Evolutionary conservation across 768 basidiomycete genomes (phyloP).

Genomic region (Phaeolepiota aurea): DNA sequence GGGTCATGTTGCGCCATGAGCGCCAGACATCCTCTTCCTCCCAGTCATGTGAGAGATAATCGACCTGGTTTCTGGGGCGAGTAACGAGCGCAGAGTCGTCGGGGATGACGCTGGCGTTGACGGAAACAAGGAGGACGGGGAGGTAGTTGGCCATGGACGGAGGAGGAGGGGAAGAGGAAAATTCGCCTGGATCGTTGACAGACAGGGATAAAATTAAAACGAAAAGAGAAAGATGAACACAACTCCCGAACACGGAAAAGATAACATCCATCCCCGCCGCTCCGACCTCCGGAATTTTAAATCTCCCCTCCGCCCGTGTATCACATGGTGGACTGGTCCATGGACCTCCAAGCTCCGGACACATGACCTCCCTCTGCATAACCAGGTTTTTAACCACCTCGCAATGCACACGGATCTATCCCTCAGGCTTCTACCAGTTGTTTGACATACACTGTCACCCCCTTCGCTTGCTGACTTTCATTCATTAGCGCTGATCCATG

Average conservation of each 20-base stretch:
- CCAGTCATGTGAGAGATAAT: conserved; percentile 98
- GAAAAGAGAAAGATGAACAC: not conserved
- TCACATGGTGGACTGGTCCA: not conserved
- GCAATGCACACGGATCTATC: too few species aligned
- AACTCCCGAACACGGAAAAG: too few species aligned
- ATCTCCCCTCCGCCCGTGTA: not conserved
- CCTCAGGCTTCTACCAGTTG: too few species aligned
- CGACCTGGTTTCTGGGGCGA: conserved; percentile 86
- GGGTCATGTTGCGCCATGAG: conserved; percentile 97
- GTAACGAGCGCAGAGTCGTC: conserved; percentile 81
- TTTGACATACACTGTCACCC: too few species aligned
- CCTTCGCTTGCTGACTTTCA: too few species aligned
- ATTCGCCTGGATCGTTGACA: not conserved
- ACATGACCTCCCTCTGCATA: too few species aligned
- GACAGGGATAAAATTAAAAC: not conserved
- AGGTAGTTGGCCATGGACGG: conserved; percentile 54
- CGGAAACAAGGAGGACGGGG: conserved; percentile 61
- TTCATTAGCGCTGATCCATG: too few species aligned
- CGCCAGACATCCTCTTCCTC: conserved; percentile 97
- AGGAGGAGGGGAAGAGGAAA: not conserved
- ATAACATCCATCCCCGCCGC: too few species aligned
- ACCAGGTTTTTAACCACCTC: too few species aligned
- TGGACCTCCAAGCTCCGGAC: too few species aligned
- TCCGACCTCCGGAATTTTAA: not conserved
- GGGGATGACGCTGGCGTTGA: conserved; percentile 46